Evolutionary conservation across 352 stramenopile species (phyloP), one percentile per base, ranked within the genome.

Genomic region (Stephanocyclus meneghinianus): DNA sequence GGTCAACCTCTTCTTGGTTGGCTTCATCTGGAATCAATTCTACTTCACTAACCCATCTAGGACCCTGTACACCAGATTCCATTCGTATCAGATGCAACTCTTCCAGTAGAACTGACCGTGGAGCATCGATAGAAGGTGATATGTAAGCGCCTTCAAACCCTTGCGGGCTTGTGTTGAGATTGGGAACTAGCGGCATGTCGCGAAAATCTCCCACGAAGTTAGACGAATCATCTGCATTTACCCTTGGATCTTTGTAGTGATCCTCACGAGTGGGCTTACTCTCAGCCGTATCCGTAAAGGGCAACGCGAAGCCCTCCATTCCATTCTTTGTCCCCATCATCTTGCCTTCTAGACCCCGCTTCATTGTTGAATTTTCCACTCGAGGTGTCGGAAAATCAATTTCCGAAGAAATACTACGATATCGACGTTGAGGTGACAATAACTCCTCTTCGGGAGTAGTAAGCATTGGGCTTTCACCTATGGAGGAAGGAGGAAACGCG

Each of bases 41-140:
- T 35, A 48, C 13, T 64, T 75, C 79, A 61, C 64, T 81, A 42
- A 71, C 60, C 65, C 67, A 81, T 47, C 53, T 74, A 60, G 71
- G 78, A 26, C 73, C 68, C 55, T 29, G 50, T n/a, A 74, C 78
- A 42, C 78, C 78, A 26, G 78, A 85, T 65, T 85, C 78, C 78
- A 85, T 85, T 15, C 74, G 72, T 45, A 81, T 70, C 8, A 85
- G 37, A 61, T 74, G 72, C 29, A 85, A 76, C 45, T 85, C 78
- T 63, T 85, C 78, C n/a, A 85, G 47, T 29, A 78, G 47, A 48
- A 78, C 57, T 7, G 78, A 81, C 7, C 47, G 68, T 32, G 72
- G 72, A 35, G 78, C 70, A 63, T 83, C 26, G 6, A 26, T 13
- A 56, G 30, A 60, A 26, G 7, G 13, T 5, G 30, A n/a, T 45